phyloP scores from a whole-genome alignment of 1,139 yeast species.

The Ogataea hybrid region DNA sequence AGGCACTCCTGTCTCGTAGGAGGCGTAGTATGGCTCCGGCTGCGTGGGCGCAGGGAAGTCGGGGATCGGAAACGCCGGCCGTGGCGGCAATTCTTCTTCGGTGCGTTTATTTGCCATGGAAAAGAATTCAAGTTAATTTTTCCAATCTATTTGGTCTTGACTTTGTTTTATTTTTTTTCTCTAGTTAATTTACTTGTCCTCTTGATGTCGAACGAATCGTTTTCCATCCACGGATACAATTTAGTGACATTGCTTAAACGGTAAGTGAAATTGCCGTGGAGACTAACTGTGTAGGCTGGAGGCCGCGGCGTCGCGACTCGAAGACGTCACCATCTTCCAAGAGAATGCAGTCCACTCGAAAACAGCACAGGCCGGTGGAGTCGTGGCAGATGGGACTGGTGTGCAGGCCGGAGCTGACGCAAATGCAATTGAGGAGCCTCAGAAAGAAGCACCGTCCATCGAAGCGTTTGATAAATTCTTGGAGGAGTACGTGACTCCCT shows the following conservation, averaged over 20 bases:
- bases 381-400: constrained; percentile 19
- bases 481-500: constrained; percentile 54
- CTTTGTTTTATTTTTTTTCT: background rate
- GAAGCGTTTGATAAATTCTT: constrained; percentile 55
- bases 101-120: constrained; percentile 3
- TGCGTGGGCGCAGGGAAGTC: constrained; percentile 44
- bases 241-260: constrained; percentile 75
- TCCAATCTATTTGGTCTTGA: background rate
- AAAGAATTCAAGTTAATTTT: too few species aligned
- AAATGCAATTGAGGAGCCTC: constrained; percentile 12
- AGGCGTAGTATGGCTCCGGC: constrained; percentile 52
- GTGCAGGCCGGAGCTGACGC: constrained; percentile 13
- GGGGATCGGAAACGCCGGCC: constrained; percentile 43
- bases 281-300: constrained; percentile 53
- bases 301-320: constrained; percentile 75
- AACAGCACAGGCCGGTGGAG: constrained; percentile 7
- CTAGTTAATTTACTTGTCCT: too few species aligned
- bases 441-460: constrained; percentile 25
- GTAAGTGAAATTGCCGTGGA: constrained; percentile 28
- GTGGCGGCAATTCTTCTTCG: constrained; percentile 40
- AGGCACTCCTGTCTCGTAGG: constrained; percentile 48
- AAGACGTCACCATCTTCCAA: constrained; percentile 81
- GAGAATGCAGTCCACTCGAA: constrained; percentile 47
- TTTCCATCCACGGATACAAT: constrained; percentile 75
- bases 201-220: constrained; percentile 47